Evolutionary conservation across 768 basidiomycete genomes (phyloP).

Genomic region (Hortiboletus campestris): DNA sequence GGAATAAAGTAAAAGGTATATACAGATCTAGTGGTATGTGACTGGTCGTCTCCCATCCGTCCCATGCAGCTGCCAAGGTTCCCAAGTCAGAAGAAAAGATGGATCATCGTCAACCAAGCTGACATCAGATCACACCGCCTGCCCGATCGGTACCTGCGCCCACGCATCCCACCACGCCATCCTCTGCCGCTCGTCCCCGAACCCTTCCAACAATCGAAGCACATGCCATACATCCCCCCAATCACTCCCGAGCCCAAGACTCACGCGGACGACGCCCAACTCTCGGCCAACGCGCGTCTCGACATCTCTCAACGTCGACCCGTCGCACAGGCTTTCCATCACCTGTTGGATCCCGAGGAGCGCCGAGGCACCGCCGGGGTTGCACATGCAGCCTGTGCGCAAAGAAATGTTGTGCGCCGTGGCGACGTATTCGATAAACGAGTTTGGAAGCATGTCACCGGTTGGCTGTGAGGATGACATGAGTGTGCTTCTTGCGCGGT

Average conservation of each 20-base stretch:
- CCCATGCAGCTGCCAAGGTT: background rate
- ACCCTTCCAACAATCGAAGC: slow-evolving; percentile 45
- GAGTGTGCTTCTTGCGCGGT: slow-evolving; percentile 1
- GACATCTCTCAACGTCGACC: slow-evolving; percentile 60
- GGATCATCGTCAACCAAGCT: no score
- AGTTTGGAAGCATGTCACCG: slow-evolving; percentile 66
- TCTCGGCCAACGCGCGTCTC: slow-evolving; percentile 62
- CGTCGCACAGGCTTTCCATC: slow-evolving; percentile 60
- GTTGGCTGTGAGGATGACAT: slow-evolving; percentile 42
- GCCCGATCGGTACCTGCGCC: slow-evolving; percentile 32
- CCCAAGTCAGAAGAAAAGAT: background rate
- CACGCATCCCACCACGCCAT: slow-evolving; percentile 42
- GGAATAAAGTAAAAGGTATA: background rate
- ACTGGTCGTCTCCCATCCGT: no score
- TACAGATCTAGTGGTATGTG: background rate
- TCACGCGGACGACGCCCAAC: slow-evolving; percentile 72
- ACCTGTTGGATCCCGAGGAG: slow-evolving; percentile 63
- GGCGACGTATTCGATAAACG: slow-evolving; percentile 72
- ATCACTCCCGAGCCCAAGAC: slow-evolving; percentile 75
- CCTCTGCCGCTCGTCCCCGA: slow-evolving; percentile 41
- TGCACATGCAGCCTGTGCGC: slow-evolving; percentile 86
- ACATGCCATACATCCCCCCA: slow-evolving; percentile 73
- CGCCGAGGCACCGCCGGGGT: slow-evolving; percentile 77
- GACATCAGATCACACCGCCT: slow-evolving; percentile 28
- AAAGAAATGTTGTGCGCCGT: slow-evolving; percentile 64